A percentile compares a stretch with the other conserved stretches of the same genome.
Conservation (phyloP, 208 protist genomes). For the Naegleria lovaniensis region DNA sequence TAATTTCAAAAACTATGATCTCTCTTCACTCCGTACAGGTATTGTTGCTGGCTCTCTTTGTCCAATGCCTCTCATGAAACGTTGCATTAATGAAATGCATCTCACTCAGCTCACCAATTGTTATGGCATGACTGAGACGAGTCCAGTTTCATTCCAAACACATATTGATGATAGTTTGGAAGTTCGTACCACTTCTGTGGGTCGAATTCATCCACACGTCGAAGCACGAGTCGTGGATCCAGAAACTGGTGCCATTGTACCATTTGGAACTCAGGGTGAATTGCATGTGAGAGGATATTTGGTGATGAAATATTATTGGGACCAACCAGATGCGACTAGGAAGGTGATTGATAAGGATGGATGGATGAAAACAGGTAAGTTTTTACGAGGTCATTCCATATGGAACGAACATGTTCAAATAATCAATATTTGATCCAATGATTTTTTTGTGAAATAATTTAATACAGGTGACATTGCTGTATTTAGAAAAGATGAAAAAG, state of each 20-base stretch:
- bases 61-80: constrained; percentile 50
- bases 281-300: constrained; percentile 48
- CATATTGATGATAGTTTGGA: constrained; percentile 31
- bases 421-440: too few relatives aligned
- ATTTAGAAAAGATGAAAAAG: constrained; percentile 43
- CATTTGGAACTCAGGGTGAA: constrained; percentile 41
- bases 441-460: too few relatives aligned
- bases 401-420: background rate
- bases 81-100: constrained; percentile 47
- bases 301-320: constrained; percentile 59
- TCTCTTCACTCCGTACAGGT: constrained; percentile 48
- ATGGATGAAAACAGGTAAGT: constrained; percentile 47
- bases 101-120: constrained; percentile 48
- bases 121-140: constrained; percentile 64
- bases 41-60: constrained; percentile 57
- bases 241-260: constrained; percentile 33
- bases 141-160: constrained; percentile 52
- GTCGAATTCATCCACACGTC: constrained; percentile 48
- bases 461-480: constrained; percentile 35
- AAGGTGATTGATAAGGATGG: constrained; percentile 41
- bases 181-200: constrained; percentile 47
- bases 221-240: constrained; percentile 49
- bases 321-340: constrained; percentile 33
- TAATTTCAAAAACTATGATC: constrained; percentile 44
- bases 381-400: constrained; percentile 47